These are phyloP conservation scores for Kurtzmaniella cleridarum DNA, from an alignment of 805 yeast species.

Conservation along the genomic window DNA sequence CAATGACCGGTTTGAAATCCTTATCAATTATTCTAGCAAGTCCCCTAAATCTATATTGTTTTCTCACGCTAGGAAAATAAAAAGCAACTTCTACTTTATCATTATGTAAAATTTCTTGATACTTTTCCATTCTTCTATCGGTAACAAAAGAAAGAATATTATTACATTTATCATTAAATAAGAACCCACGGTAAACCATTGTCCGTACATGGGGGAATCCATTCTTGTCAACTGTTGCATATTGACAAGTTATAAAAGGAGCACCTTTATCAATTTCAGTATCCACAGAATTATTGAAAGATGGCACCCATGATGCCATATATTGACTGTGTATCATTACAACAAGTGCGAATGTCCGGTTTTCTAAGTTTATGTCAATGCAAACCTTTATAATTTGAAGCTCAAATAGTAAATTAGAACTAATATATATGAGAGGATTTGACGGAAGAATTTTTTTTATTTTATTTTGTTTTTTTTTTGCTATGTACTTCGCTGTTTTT, in stretches of 20 bases:
- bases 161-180: slow-evolving; percentile 62
- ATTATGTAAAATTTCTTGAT: slow-evolving; percentile 44
- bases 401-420: background rate
- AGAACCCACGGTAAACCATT: slow-evolving; percentile 66
- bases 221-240: slow-evolving; percentile 56
- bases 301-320: slow-evolving; percentile 75
- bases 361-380: background rate
- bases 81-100: slow-evolving; percentile 71
- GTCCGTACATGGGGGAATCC: slow-evolving; percentile 65
- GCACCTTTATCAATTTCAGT: slow-evolving; percentile 15
- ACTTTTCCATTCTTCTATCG: slow-evolving; percentile 65
- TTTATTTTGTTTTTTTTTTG: too few relatives aligned
- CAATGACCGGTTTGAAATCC: slow-evolving; percentile 25
- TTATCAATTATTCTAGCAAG: slow-evolving; percentile 43
- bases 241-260: slow-evolving; percentile 58
- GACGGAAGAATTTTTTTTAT: too few relatives aligned
- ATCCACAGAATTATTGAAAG: slow-evolving; percentile 49
- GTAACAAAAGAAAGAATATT: slow-evolving; percentile 67
- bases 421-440: background rate
- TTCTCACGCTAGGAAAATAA: slow-evolving; percentile 56
- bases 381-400: background rate
- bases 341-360: background rate
- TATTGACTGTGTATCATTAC: slow-evolving; percentile 24
- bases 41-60: slow-evolving; percentile 73
- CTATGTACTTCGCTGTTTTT: too few relatives aligned